Evolutionary conservation across 2,329 filamentous ascomycete genomes (phyloP).

Genomic region (Xylaria digitata): DNA sequence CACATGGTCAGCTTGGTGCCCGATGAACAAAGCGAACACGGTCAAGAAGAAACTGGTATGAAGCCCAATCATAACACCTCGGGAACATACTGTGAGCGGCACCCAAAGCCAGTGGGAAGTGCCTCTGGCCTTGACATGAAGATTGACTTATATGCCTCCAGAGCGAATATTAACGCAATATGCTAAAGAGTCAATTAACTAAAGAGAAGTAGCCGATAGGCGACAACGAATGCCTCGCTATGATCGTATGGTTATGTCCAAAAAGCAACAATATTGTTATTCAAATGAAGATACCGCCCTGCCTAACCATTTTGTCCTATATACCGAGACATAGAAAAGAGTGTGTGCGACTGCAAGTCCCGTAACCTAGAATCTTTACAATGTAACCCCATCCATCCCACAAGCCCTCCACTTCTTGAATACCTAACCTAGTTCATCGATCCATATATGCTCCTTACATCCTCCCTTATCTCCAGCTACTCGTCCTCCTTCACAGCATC

Average conservation of each 20-base stretch:
- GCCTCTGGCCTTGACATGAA: neutral
- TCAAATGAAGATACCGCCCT: neutral
- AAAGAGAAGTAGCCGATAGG: neutral
- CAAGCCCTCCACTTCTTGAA: no score
- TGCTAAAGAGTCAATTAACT: neutral
- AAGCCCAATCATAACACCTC: neutral
- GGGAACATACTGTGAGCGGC: neutral
- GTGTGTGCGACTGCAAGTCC: neutral
- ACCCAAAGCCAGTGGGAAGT: neutral
- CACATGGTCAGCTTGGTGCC: slow-evolving; percentile 36
- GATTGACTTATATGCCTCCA: neutral
- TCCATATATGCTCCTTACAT: no score
- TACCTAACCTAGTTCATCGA: no score
- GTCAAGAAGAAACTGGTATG: neutral
- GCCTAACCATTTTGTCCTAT: neutral
- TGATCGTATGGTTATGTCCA: neutral
- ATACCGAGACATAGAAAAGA: slow-evolving; percentile 8
- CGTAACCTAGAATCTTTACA: neutral
- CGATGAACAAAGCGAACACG: slow-evolving; percentile 32
- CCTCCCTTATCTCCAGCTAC: neutral
- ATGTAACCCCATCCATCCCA: no score
- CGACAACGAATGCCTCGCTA: neutral
- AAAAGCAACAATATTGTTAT: neutral
- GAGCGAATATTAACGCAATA: neutral
- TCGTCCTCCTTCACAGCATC: neutral